Percentiles rank a stretch among this genome's conserved stretches.
These are phyloP conservation scores for Corinectria fuckeliana DNA, from an alignment of 2,329 filamentous ascomycete species.

Conservation along the genomic window DNA sequence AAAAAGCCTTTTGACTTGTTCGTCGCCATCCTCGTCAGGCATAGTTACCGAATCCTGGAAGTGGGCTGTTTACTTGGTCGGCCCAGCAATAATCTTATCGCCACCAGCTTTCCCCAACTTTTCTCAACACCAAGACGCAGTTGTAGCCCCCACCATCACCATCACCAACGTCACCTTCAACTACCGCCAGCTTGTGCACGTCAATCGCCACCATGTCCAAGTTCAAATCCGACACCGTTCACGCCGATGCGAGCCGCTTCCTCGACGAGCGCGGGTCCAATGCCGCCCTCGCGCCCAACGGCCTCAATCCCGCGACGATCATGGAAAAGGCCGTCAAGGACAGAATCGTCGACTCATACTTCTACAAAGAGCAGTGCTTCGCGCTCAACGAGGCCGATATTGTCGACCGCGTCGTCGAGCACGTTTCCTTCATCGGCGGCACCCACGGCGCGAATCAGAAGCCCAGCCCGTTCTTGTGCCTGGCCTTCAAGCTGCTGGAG, in stretches of 20 bases:
- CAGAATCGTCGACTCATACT: constrained; percentile 93
- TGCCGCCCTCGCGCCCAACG: constrained; percentile 78
- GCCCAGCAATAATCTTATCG: constrained; percentile 55
- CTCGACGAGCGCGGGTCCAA: constrained; percentile 90
- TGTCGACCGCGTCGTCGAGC: constrained; percentile 86
- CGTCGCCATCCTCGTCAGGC: constrained; percentile 25
- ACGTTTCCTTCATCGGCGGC: constrained; percentile 83
- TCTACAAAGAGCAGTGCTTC: constrained; percentile 99
- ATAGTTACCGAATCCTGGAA: background rate
- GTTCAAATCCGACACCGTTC: constrained; percentile 60
- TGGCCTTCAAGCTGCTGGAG: constrained; percentile 94
- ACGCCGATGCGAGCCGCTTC: constrained; percentile 80
- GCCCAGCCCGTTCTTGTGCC: constrained; percentile 90
- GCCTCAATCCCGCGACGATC: constrained; percentile 92
- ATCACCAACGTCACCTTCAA: constrained; percentile 18
- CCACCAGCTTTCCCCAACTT: constrained; percentile 26
- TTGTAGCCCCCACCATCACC: constrained; percentile 21
- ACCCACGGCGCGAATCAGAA: constrained; percentile 85
- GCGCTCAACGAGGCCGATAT: constrained; percentile 85
- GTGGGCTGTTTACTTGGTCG: constrained; percentile 42
- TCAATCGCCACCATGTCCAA: constrained; percentile 40
- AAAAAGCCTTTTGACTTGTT: constrained; percentile 5
- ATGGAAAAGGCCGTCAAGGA: constrained; percentile 96
- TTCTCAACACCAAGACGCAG: constrained; percentile 26
- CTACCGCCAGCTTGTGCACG: constrained; percentile 16